A percentile compares a stretch with the other conserved stretches of the same genome.
These are phyloP conservation scores for Ceratobasidium sp. DNA, from an alignment of 1,284 basidiomycete genomes.

Conservation along the genomic window DNA sequence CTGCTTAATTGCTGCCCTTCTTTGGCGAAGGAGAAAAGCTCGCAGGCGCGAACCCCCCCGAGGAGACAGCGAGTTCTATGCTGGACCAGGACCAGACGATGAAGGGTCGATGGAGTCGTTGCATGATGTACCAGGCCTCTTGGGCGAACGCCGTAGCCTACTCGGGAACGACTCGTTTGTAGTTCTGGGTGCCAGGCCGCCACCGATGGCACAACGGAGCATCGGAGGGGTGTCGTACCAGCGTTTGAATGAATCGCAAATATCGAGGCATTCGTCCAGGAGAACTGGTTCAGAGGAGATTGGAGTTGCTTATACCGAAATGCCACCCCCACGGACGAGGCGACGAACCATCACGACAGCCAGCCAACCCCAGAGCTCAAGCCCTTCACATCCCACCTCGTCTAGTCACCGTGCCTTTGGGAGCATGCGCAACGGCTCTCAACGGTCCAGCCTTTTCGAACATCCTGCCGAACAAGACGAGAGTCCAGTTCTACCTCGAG, in stretches of 20 bases:
- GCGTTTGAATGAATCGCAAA: slow-evolving; percentile 13
- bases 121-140: slow-evolving; percentile 9
- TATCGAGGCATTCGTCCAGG: slow-evolving; percentile 7
- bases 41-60: slow-evolving; percentile 22
- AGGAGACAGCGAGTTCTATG: slow-evolving; percentile 35
- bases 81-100: slow-evolving; percentile 13
- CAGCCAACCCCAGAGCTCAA: slow-evolving; percentile 24
- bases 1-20: slow-evolving; percentile 21
- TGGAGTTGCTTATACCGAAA: slow-evolving; percentile 31
- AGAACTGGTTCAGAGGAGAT: slow-evolving; percentile 28
- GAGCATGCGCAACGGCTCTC: slow-evolving; percentile 31
- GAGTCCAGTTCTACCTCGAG: slow-evolving; percentile 28
- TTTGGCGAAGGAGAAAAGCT: slow-evolving; percentile 24
- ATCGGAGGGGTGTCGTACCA: slow-evolving; percentile 29
- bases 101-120: slow-evolving; percentile 14
- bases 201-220: slow-evolving; percentile 26
- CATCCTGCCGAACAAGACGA: slow-evolving; percentile 32
- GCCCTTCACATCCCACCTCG: slow-evolving; percentile 34
- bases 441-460: slow-evolving; percentile 31
- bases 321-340: slow-evolving; percentile 17
- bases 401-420: slow-evolving; percentile 33
- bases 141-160: slow-evolving; percentile 24
- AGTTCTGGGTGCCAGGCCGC: not conserved
- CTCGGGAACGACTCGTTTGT: slow-evolving; percentile 37
- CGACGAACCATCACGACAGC: slow-evolving; percentile 19